Base-by-base conservation (phyloP, 2,329 filamentous ascomycete species). In the Pestalotiopsis sp. region DNA sequence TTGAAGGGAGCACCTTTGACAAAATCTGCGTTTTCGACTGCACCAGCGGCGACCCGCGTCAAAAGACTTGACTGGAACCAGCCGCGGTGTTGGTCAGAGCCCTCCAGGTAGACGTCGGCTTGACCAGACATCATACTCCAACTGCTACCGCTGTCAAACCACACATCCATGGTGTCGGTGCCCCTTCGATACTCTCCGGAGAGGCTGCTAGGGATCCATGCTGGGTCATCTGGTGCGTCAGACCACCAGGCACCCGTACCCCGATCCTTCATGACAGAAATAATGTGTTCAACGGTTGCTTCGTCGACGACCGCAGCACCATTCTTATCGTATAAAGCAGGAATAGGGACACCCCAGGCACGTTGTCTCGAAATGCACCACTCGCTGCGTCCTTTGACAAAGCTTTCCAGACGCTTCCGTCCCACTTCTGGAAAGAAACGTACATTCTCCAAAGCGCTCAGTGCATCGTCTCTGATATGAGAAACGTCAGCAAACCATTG, bases 331-430 rank as follows among this genome's bases (percentile, higher is more conserved):
- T 97, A 98, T 0, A 99, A 82, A 0, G 94, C 94, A 14, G 96
- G 96, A 68, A 99, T 99, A 0, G 96, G 96, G 4, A 99, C 94
- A 73, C 96, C 96, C 96, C 96, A 99, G 13, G 94, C 92, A 64
- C 96, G 90, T 80, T 99, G 96, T 60, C 96, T 90, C 4, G 96
- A 99, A 74, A 99, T 98, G 78, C 96, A 99, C 96, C 96, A 99
- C 79, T 99, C 95, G 75, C 90, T 97, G 65, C 96, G 89, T 25
- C 93, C 93, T 75, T 91, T 91, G 38, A 99, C 86, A 76, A 98
- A 99, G 78, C 93, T 94, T 76, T 93, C 89, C 4, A 99, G 85
- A 36, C 96, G 88, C 5, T 88, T 87, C 72, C 88, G 90, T 6
- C 95, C 94, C 31, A 86, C 84, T 58, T 91, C 87, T 0, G 96